Evolutionary conservation across 305 asterid species (phyloP), one percentile per base, ranked within the genome.

Genomic region (Fraxinus xanthoxyloides): DNA sequence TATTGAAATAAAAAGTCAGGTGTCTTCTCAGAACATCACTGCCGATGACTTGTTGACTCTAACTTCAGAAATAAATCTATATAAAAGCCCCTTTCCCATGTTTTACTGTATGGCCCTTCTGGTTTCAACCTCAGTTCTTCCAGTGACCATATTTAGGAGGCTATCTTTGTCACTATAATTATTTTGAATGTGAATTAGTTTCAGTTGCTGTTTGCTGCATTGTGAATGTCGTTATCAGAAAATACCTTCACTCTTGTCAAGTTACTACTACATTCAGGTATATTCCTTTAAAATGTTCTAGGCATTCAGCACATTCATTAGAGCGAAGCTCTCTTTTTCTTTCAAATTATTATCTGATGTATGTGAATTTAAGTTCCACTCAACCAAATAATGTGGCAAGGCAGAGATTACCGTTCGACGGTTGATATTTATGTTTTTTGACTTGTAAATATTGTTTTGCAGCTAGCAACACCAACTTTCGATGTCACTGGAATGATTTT

Each of bases 401-500:
- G 67, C 30, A 43, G 15, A 65, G 30, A 7, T 17, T 13, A 40
- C 36, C 10, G 1, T 48, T 54, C 0, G 31, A 24, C 35, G 0
- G 31, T 74, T 32, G 5, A 4, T 21, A 17, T 30, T 51, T 77
- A 13, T 8, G 32, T 7, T 54, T 12, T 73, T 28, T 36, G 23
- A 48, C 72, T 51, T 9, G 24, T 40, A 24, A 36, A 72, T 35
- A 70, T 72, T 85, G 23, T 48, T n/a, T 78, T 87, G 86, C 96
- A 95, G 98, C 85, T 93, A 77, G 86, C 87, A 30, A 82, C 89
- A 34, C 87, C 89, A 59, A 21, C 92, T 24, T 92, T 90, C 78
- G 93, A 93, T 61, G 82, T 90, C 31, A 83, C 86, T 30, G 91
- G 89, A 76, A 89, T 92, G 90, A 84, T 93, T 38, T 93, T 87